Evolutionary conservation across 768 basidiomycete species (phyloP).

Genomic region (Leucogyrophana mollusca): DNA sequence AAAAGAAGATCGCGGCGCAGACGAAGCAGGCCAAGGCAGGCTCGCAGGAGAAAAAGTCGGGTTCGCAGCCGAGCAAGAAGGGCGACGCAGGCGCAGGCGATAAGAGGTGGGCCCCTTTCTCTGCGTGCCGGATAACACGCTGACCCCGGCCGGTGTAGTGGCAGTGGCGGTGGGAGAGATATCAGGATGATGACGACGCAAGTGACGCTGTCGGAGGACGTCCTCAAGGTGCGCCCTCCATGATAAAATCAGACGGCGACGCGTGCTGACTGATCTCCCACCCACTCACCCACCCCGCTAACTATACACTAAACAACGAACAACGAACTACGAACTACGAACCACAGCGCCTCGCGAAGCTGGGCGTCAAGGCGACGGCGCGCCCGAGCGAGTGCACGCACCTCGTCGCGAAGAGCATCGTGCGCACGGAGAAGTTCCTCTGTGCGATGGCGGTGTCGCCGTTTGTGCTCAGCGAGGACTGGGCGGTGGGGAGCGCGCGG

Average conservation of each 20-base stretch:
- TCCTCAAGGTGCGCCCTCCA: slow-evolving; percentile 68
- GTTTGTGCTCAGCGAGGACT: slow-evolving; percentile 60
- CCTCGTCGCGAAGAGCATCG: slow-evolving; percentile 64
- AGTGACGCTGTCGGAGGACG: slow-evolving; percentile 53
- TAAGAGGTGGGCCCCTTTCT: too few relatives aligned
- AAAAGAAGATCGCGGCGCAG: slow-evolving; percentile 3
- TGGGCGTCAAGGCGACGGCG: slow-evolving; percentile 66
- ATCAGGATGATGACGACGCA: slow-evolving; percentile 70
- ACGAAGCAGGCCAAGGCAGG: too few relatives aligned
- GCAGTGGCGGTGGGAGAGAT: slow-evolving; percentile 11
- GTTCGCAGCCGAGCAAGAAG: neutral
- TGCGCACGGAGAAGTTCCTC: slow-evolving; percentile 87
- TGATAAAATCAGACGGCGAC: too few relatives aligned
- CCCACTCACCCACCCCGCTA: too few relatives aligned
- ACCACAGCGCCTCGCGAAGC: slow-evolving; percentile 54
- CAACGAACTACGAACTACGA: too few relatives aligned
- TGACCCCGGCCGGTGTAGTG: neutral
- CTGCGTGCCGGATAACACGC: too few relatives aligned
- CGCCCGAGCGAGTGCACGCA: slow-evolving; percentile 75
- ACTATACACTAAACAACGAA: too few relatives aligned
- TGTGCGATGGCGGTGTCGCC: slow-evolving; percentile 68
- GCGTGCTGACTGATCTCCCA: too few relatives aligned
- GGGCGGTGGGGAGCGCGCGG: slow-evolving; percentile 63
- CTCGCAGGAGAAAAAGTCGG: slow-evolving; percentile 12
- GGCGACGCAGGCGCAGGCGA: too few relatives aligned